A percentile compares a stretch with the other conserved stretches of the same genome.
phyloP scores from a whole-genome alignment of 2,329 filamentous ascomycete genomes.

The Iodosphaeria phyllophila region DNA sequence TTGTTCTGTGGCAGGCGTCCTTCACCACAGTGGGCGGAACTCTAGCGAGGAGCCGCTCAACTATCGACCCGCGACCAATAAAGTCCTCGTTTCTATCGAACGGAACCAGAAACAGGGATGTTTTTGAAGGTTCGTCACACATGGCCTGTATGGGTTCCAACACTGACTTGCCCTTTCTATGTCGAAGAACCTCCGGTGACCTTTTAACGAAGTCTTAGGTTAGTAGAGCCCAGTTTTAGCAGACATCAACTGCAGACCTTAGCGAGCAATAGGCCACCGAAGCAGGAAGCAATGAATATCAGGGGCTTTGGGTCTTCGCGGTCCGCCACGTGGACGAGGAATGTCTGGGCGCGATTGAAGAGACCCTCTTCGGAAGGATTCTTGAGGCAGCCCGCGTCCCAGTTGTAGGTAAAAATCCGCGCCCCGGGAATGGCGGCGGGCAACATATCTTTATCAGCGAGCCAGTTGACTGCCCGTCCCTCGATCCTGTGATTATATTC shows the following conservation, averaged over 20 bases:
- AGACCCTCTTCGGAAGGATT: too few relatives aligned
- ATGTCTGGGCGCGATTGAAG: not conserved
- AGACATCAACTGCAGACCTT: not conserved
- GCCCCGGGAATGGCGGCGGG: not conserved
- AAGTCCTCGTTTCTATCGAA: not conserved
- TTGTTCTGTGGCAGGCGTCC: slow-evolving; percentile 8
- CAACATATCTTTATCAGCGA: not conserved
- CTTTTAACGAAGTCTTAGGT: too few relatives aligned
- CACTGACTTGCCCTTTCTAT: too few relatives aligned
- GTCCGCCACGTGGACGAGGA: not conserved
- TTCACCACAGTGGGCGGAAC: not conserved
- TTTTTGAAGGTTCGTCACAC: too few relatives aligned
- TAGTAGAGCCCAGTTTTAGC: too few relatives aligned
- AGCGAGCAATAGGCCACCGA: not conserved
- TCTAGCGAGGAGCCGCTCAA: not conserved
- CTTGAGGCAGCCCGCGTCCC: too few relatives aligned
- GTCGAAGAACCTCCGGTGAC: too few relatives aligned
- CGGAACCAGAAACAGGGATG: not conserved
- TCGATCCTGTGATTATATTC: too few relatives aligned
- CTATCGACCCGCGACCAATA: not conserved
- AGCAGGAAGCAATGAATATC: not conserved
- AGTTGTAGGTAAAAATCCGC: not conserved
- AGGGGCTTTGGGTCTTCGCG: not conserved
- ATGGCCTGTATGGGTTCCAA: too few relatives aligned
- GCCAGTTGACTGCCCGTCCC: too few relatives aligned